Conservation (phyloP, 2,329 filamentous ascomycete species). For the Torrubiellomyces zombiae region DNA sequence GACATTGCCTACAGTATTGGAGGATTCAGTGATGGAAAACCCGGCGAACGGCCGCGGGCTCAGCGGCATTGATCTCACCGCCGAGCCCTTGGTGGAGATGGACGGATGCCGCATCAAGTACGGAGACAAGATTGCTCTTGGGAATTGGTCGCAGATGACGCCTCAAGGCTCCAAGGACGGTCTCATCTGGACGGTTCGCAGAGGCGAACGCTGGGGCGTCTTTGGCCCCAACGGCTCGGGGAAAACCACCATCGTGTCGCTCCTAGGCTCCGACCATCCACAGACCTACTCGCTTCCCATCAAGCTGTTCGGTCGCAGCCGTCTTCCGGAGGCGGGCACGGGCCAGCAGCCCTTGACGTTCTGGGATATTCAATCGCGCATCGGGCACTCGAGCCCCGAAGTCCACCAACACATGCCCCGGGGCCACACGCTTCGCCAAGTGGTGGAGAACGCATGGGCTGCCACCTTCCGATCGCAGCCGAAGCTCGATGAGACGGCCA, state of each 20-base stretch:
- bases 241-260: conserved; percentile 83
- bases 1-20: no score
- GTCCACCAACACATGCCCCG: conserved; percentile 87
- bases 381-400: conserved; percentile 88
- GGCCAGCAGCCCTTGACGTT: conserved; percentile 59
- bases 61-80: conserved; percentile 15
- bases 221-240: conserved; percentile 91
- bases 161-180: conserved; percentile 38
- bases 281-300: conserved; percentile 85
- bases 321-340: conserved; percentile 57
- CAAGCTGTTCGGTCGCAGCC: conserved; percentile 65
- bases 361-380: conserved; percentile 78
- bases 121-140: conserved; percentile 58
- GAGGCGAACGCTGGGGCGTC: conserved; percentile 78
- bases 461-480: conserved; percentile 68
- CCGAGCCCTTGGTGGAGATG: conserved; percentile 74
- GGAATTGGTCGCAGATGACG: conserved; percentile 55
- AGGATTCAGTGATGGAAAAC: no score
- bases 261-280: conserved; percentile 91
- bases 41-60: conserved; percentile 4
- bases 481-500: conserved; percentile 39
- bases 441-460: conserved; percentile 76
- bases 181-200: conserved; percentile 65
- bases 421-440: conserved; percentile 51
- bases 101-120: conserved; percentile 69